Percentiles rank a stretch among this genome's conserved stretches.
Evolutionary conservation across 2,329 filamentous ascomycete species (phyloP).

Genomic region (Plenodomus biglobosus): DNA sequence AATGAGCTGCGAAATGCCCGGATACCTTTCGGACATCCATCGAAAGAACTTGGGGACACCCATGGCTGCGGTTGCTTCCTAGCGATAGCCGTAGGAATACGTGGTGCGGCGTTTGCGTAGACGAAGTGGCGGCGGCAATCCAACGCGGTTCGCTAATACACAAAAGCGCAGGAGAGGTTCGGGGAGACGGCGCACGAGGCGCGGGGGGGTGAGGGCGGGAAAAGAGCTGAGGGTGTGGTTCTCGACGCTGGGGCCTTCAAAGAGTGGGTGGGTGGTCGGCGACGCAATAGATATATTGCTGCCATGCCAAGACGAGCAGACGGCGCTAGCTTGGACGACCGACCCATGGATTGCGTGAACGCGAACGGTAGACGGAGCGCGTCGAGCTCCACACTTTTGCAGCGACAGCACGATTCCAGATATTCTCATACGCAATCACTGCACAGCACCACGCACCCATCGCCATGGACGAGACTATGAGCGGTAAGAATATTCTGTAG

Average conservation of each 20-base stretch:
- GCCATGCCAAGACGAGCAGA: conserved; percentile 19
- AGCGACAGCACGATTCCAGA: background rate
- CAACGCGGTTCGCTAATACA: conserved; percentile 6
- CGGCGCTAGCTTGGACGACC: conserved; percentile 8
- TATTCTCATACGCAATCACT: conserved; percentile 1
- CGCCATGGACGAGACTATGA: conserved; percentile 45
- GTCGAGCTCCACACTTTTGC: conserved; percentile 1
- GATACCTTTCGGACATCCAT: conserved; percentile 99
- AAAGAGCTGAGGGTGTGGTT: conserved; percentile 29
- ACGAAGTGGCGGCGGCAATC: conserved; percentile 4
- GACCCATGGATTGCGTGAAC: conserved; percentile 10
- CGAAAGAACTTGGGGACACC: conserved; percentile 92
- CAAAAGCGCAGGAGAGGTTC: conserved; percentile 6
- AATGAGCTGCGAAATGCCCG: conserved; percentile 96
- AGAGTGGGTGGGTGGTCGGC: conserved; percentile 26
- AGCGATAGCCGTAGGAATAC: conserved; percentile 16
- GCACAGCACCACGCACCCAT: background rate
- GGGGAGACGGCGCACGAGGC: conserved; percentile 28
- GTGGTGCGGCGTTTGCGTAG: conserved; percentile 3
- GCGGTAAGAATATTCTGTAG: conserved; percentile 23
- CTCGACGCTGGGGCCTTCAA: conserved; percentile 47
- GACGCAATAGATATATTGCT: conserved; percentile 21
- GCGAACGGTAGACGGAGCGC: conserved; percentile 22
- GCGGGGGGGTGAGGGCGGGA: conserved; percentile 13
- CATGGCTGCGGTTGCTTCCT: conserved; percentile 47